phyloP scores from a whole-genome alignment of 805 yeast genomes.

The Cyberlindnera mycetangii region DNA sequence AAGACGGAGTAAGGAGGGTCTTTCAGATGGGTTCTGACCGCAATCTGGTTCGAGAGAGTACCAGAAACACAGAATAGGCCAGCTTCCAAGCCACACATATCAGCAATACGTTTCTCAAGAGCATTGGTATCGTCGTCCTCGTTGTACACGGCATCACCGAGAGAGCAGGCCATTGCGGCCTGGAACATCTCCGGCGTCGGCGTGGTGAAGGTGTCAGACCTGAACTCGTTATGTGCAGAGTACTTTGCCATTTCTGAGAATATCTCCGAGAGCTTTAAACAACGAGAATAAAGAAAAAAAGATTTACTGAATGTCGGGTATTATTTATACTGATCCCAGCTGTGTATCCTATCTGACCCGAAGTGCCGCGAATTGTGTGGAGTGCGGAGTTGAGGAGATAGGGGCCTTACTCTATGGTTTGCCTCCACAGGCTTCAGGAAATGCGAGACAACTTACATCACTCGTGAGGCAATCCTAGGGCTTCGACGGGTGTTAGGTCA shows the following conservation, averaged over 20 bases:
- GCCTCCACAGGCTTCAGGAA: no score
- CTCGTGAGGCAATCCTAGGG: no score
- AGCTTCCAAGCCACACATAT: conserved; percentile 73
- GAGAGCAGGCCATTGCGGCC: conserved; percentile 52
- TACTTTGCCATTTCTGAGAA: conserved; percentile 11
- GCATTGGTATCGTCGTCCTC: conserved; percentile 72
- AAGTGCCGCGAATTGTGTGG: no score
- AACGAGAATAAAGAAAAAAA: no score
- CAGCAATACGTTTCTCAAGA: conserved; percentile 62
- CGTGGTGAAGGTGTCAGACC: conserved; percentile 87
- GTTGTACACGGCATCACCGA: conserved; percentile 87
- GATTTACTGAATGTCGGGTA: no score
- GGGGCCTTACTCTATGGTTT: no score
- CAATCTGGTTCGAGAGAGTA: conserved; percentile 87
- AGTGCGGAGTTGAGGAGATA: no score
- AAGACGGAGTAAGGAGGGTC: conserved; percentile 86
- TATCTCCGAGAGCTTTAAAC: no score
- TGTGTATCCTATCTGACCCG: no score
- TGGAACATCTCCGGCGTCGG: conserved; percentile 74
- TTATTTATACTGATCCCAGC: no score
- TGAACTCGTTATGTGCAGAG: conserved; percentile 45
- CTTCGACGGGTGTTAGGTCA: no score
- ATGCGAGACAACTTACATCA: no score
- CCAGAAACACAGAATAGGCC: conserved; percentile 87
- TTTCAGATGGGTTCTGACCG: conserved; percentile 64